phyloP scores from a whole-genome alignment of 2,329 filamentous ascomycete species.

The Fusarium globosum region DNA sequence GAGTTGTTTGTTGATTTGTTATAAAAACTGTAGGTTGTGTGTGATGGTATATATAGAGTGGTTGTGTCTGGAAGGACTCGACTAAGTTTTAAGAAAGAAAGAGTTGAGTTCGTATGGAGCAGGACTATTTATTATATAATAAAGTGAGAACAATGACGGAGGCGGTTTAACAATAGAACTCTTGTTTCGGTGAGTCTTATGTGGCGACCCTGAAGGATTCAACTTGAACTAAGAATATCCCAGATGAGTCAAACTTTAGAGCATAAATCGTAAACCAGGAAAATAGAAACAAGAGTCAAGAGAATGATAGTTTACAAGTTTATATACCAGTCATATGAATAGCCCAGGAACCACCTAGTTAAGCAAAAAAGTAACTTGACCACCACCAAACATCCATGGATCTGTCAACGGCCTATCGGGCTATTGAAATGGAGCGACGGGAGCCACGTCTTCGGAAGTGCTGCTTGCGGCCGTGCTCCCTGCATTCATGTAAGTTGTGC shows the following conservation, averaged over 20 bases:
- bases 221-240: conserved; percentile 8
- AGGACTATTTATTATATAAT: not conserved
- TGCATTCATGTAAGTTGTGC: conserved; percentile 35
- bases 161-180: conserved; percentile 3
- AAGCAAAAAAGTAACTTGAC: not conserved
- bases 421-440: conserved; percentile 6
- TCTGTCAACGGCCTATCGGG: conserved; percentile 14
- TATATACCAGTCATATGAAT: conserved; percentile 29
- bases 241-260: conserved; percentile 16
- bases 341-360: not conserved
- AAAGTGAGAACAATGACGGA: conserved; percentile 15
- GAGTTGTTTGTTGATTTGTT: not conserved
- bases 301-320: not conserved
- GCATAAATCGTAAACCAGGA: conserved; percentile 4
- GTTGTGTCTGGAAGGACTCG: not conserved
- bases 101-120: not conserved
- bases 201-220: conserved; percentile 15
- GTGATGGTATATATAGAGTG: not conserved
- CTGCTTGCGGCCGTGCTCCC: conserved; percentile 25
- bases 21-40: not conserved
- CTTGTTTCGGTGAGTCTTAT: conserved; percentile 22
- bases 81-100: not conserved
- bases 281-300: not conserved
- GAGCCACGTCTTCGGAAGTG: conserved; percentile 25
- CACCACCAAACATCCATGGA: conserved; percentile 1